Base-by-base conservation (phyloP, 2,329 filamentous ascomycete genomes). In the Thyridium curvatum region DNA sequence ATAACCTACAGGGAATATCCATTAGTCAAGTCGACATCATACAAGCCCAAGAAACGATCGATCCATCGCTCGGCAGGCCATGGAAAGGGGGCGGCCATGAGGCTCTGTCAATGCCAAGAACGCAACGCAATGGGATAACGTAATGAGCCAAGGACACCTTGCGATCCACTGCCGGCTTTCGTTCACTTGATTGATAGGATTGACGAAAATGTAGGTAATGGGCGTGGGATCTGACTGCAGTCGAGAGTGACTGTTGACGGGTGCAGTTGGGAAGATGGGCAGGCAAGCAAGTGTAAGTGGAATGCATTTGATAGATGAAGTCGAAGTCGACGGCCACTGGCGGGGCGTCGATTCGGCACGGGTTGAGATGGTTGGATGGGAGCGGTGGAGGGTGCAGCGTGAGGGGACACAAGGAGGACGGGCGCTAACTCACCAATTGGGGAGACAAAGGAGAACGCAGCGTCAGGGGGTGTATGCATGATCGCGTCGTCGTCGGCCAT, bases 381-480 rank as follows among this genome's bases (percentile, higher is more conserved):
- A 59, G 43, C 58, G 58, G 43, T 51, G 54, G 37, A 49, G 34
- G 44, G 42, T 44, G 49, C 28, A 31, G 15, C 8, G 8, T 26
- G 10, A 26, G 47, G 39, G 38, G 51, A 48, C 51, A 46, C 44
- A 44, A 50, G 46, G 48, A 26, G 10, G 6, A 26, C 21, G 21
- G 21, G 21, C 21, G 21, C 21, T 26, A 54, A 59, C 73, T 70
- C 60, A 77, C 74, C 74, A 60, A 77, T 72, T 58, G 73, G 74
- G 52, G 62, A 65, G 49, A 77, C 65, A 60, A 68, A 72, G 45
- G 65, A 68, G 45, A 62, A 60, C 49, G 60, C 61, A 60, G 65
- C 62, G 56, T 55, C 65, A 63, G 63, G 66, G 63, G 61, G n/a
- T n/a, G n/a, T 65, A 55, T 64, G 66, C 64, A 65, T 63, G 53